These are phyloP conservation scores for Polymyxa betae DNA, from an alignment of 208 protist genomes.

Conservation along the genomic window DNA sequence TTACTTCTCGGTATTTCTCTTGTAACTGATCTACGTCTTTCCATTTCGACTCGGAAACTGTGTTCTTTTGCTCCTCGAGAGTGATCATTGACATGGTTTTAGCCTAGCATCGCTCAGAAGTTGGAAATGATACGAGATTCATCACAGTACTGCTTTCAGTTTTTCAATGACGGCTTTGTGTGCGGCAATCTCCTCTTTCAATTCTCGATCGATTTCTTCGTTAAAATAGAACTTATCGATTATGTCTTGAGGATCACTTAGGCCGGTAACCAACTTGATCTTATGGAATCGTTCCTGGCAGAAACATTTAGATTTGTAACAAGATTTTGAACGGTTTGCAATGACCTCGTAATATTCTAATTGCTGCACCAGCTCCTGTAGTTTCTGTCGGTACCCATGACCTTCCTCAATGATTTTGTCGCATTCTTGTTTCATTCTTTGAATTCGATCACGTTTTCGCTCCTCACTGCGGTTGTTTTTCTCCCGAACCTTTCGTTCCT, in stretches of 20 bases:
- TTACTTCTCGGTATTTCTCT: constrained; percentile 36
- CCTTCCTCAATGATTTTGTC: constrained; percentile 55
- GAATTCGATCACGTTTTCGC: constrained; percentile 29
- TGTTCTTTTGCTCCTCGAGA: constrained; percentile 48
- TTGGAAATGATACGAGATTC: not conserved
- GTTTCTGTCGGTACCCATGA: constrained; percentile 10
- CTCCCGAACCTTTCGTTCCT: constrained; percentile 48
- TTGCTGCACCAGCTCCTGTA: constrained; percentile 33
- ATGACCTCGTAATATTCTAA: constrained; percentile 21
- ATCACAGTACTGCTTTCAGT: constrained; percentile 15
- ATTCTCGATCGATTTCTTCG: constrained; percentile 54
- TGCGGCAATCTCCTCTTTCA: constrained; percentile 54
- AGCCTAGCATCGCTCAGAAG: not conserved
- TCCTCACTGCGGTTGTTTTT: constrained; percentile 56
- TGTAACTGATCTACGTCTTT: constrained; percentile 48
- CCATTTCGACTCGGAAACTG: constrained; percentile 31
- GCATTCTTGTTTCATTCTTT: constrained; percentile 43
- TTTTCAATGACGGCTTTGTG: constrained; percentile 26
- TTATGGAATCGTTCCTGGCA: constrained; percentile 49
- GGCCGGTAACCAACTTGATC: constrained; percentile 54
- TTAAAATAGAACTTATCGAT: constrained; percentile 60
- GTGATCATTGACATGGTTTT: constrained; percentile 49
- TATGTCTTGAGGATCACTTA: constrained; percentile 58
- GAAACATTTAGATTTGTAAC: not conserved
- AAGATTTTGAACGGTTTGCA: not conserved